Evolutionary conservation across 208 protist genomes (phyloP).

Genomic region (Trypanosomatidae sp.): DNA sequence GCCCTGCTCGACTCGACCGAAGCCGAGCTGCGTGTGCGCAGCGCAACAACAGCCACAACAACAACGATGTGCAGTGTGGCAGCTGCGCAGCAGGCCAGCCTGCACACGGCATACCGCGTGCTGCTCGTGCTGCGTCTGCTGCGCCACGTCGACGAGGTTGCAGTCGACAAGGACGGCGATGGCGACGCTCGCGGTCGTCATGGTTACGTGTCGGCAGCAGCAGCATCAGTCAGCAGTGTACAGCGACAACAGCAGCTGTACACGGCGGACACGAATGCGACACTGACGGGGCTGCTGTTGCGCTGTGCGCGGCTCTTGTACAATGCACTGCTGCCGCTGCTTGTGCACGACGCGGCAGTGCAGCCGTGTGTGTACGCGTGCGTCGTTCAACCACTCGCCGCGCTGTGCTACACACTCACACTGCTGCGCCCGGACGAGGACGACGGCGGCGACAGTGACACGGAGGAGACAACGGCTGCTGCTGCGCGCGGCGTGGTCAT

Average conservation of each 20-base stretch:
- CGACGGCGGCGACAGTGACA: too few species aligned
- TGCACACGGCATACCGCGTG: conserved; percentile 28
- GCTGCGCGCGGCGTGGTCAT: conserved; percentile 1
- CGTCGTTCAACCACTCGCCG: conserved; percentile 38
- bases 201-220: too few species aligned
- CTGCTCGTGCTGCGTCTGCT: conserved; percentile 32
- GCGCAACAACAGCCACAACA: too few species aligned
- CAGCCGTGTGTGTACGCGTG: conserved; percentile 21
- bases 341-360: too few species aligned
- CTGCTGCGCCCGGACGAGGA: too few species aligned
- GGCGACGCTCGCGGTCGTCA: not conserved
- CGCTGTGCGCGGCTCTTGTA: conserved; percentile 6
- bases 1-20: too few species aligned
- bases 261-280: too few species aligned
- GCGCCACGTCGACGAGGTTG: not conserved
- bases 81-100: conserved; percentile 6
- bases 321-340: conserved; percentile 23
- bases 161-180: not conserved
- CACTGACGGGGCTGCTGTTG: not conserved
- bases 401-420: conserved; percentile 43
- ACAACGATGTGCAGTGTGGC: too few species aligned
- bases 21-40: too few species aligned
- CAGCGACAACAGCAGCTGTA: too few species aligned
- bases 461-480: too few species aligned
- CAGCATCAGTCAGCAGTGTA: too few species aligned